These are phyloP conservation scores for Populus tomentosa DNA, from an alignment of 441 rosid species.

Conservation along the genomic window DNA sequence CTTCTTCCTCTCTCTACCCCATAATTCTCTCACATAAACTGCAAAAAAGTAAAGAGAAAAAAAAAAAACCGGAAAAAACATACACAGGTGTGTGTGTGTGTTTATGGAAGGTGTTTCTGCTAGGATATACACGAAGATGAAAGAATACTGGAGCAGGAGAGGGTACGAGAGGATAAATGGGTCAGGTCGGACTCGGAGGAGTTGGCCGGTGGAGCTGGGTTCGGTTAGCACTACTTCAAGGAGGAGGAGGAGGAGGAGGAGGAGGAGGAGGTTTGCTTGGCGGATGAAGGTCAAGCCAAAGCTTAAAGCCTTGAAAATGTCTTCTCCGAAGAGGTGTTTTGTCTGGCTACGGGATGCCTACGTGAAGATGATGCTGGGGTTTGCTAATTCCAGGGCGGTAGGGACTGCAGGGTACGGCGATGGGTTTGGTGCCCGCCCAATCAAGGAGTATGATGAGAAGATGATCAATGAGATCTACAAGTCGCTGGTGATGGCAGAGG, in stretches of 20 bases:
- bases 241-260: conserved; percentile 25
- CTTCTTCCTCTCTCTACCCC: neutral
- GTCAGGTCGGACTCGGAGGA: conserved; percentile 21
- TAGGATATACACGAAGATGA: conserved; percentile 28
- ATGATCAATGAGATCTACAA: no score
- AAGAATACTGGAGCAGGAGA: conserved; percentile 46
- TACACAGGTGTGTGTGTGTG: no score
- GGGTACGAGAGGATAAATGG: conserved; percentile 59
- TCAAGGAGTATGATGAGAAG: no score
- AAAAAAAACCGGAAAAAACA: neutral
- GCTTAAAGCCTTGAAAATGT: conserved; percentile 30
- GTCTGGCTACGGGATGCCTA: neutral
- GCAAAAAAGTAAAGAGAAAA: neutral
- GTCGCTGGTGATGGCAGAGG: no score
- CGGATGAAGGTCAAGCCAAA: conserved; percentile 54
- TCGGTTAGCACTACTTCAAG: conserved; percentile 12
- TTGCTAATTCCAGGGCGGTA: no score
- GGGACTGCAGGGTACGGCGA: no score
- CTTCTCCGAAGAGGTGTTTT: conserved; percentile 56
- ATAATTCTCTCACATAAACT: neutral
- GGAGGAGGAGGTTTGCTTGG: conserved; percentile 35
- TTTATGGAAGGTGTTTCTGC: conserved; percentile 46
- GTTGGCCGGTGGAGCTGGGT: conserved; percentile 23
- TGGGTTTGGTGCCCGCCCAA: no score
- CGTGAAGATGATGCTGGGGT: no score